Conservation (phyloP, 2,329 filamentous ascomycete species). For the Magnaporthiopsis poae region DNA sequence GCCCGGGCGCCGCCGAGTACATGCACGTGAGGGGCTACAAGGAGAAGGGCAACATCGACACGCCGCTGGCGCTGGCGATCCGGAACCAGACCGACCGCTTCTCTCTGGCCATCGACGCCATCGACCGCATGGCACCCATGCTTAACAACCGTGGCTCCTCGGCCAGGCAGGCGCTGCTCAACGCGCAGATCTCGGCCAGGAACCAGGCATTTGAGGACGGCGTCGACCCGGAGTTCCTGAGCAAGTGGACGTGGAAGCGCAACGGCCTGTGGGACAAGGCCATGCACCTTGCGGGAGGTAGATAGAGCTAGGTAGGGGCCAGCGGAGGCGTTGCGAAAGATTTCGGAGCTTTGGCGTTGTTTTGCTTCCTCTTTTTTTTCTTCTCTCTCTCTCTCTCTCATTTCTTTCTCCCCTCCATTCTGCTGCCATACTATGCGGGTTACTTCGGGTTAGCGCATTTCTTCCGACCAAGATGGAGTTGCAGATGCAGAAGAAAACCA, state of each 20-base stretch:
- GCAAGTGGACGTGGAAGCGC: slow-evolving; percentile 53
- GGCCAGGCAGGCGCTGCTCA: slow-evolving; percentile 54
- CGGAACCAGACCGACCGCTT: slow-evolving; percentile 69
- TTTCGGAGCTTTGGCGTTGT: neutral
- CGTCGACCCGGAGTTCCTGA: slow-evolving; percentile 55
- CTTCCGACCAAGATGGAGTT: neutral
- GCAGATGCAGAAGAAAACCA: neutral
- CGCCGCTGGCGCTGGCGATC: slow-evolving; percentile 67
- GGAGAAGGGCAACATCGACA: slow-evolving; percentile 79
- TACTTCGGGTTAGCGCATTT: too few relatives aligned
- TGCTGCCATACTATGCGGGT: too few relatives aligned
- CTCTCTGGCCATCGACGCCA: slow-evolving; percentile 65
- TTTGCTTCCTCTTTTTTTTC: neutral
- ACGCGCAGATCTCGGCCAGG: slow-evolving; percentile 53
- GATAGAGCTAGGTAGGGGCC: neutral
- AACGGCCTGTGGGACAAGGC: slow-evolving; percentile 24
- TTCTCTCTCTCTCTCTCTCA: neutral
- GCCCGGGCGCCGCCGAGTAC: slow-evolving; percentile 51
- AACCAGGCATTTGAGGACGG: slow-evolving; percentile 60
- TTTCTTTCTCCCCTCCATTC: neutral
- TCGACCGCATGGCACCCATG: slow-evolving; percentile 52
- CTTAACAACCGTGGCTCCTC: slow-evolving; percentile 54
- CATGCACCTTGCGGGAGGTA: neutral
- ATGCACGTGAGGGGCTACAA: slow-evolving; percentile 69
- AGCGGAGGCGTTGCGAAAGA: neutral